Evolutionary conservation across 2,329 filamentous ascomycete species (phyloP).

Genomic region (Fusarium palustre): DNA sequence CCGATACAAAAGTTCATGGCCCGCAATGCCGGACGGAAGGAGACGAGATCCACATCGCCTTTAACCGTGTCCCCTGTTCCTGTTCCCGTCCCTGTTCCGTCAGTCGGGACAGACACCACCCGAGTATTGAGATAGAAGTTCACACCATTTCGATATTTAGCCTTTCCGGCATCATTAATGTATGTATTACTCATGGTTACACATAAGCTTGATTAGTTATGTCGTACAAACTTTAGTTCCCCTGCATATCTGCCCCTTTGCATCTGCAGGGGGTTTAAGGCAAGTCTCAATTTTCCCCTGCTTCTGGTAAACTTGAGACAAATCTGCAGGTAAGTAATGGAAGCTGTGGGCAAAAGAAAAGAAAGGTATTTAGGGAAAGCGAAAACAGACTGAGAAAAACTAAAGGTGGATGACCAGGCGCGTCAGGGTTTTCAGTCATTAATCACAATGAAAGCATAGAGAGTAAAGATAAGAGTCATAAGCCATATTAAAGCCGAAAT

Average conservation of each 20-base stretch:
- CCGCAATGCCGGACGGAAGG: background rate
- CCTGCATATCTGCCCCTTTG: background rate
- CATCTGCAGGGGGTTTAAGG: background rate
- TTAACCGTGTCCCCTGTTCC: background rate
- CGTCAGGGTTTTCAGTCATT: too few species aligned
- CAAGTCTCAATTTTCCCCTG: background rate
- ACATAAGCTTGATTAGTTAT: background rate
- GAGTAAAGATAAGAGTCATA: conserved; percentile 20
- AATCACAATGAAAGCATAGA: background rate
- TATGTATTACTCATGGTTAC: background rate
- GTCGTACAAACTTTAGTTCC: background rate
- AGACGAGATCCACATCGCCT: background rate
- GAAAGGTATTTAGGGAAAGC: background rate
- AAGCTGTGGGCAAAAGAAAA: background rate
- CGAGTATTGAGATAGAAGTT: background rate
- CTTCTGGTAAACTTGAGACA: background rate
- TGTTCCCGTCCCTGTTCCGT: background rate
- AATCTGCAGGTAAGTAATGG: background rate
- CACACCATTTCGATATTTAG: background rate
- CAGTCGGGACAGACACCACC: background rate
- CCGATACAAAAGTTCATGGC: conserved; percentile 2
- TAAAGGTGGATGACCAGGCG: too few species aligned
- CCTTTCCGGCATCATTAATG: background rate
- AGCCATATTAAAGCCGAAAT: conserved; percentile 42
- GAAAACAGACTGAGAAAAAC: background rate